phyloP scores from a whole-genome alignment of 75 land plant species.

The Cunninghamia lanceolata region DNA sequence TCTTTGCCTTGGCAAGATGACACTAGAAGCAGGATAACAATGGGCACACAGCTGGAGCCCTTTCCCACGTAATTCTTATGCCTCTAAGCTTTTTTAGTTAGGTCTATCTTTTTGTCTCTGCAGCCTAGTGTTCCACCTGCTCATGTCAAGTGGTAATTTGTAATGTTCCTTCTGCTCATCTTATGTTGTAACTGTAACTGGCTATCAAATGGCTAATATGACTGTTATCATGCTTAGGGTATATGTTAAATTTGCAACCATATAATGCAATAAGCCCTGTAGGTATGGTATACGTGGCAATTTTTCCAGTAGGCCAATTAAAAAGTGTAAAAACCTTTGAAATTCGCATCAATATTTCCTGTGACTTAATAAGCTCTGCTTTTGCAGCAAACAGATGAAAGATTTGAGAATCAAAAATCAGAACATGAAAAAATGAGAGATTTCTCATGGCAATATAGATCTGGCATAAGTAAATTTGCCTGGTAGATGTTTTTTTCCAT shows the following conservation, averaged over 20 bases:
- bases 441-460: not conserved
- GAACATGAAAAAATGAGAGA: not conserved
- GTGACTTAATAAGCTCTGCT: not conserved
- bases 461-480: constrained; percentile 4
- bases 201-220: not conserved
- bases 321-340: not conserved
- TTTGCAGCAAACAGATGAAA: not conserved
- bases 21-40: not conserved
- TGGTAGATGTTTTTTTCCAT: not conserved
- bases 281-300: not conserved
- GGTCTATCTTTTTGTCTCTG: not conserved
- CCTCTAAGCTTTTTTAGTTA: not conserved
- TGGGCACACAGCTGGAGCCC: not conserved
- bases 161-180: not conserved
- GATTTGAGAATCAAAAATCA: not conserved
- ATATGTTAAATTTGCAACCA: not conserved
- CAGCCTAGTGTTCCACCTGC: not conserved
- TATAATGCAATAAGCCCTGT: not conserved
- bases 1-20: not conserved
- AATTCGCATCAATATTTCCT: not conserved
- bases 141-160: not conserved
- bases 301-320: not conserved
- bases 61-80: not conserved
- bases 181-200: not conserved
- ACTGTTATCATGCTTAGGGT: not conserved